A percentile compares a stretch with the other conserved stretches of the same genome.
These are phyloP conservation scores for Thermothielavioides terrestris DNA, from an alignment of 495 filamentous ascomycete species.

Conservation along the genomic window DNA sequence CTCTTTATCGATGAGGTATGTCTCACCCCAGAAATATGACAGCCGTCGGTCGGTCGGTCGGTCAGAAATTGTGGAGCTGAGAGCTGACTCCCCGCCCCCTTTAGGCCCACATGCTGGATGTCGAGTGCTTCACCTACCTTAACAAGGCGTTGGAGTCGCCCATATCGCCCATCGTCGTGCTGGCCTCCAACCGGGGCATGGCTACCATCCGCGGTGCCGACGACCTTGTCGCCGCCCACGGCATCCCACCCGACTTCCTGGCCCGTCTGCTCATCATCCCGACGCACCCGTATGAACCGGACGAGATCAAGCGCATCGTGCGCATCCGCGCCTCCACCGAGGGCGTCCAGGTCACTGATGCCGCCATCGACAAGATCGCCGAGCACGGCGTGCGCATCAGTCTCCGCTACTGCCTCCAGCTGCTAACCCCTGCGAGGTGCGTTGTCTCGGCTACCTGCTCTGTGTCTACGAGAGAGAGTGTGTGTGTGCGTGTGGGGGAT, in stretches of 20 bases:
- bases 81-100: conserved; percentile 6
- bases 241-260: conserved; percentile 85
- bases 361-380: conserved; percentile 75
- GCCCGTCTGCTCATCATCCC: conserved; percentile 91
- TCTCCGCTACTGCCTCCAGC: conserved; percentile 83
- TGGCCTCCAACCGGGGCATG: conserved; percentile 92
- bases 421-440: conserved; percentile 74
- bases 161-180: conserved; percentile 92
- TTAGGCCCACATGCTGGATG: conserved; percentile 96
- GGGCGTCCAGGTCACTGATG: conserved; percentile 66
- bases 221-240: conserved; percentile 77
- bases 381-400: conserved; percentile 79
- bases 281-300: conserved; percentile 71
- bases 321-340: conserved; percentile 74
- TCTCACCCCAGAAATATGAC: conserved; percentile 1
- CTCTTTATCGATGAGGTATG: conserved; percentile 96
- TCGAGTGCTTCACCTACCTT: conserved; percentile 98
- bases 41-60: not conserved
- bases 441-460: conserved; percentile 12
- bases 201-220: conserved; percentile 80
- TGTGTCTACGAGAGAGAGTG: not conserved
- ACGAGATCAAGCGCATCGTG: conserved; percentile 87
- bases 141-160: conserved; percentile 90
- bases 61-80: too few species aligned
- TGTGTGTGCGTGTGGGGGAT: not conserved